Conservation (phyloP, 495 filamentous ascomycete species). For the Geopyxis carbonaria region DNA sequence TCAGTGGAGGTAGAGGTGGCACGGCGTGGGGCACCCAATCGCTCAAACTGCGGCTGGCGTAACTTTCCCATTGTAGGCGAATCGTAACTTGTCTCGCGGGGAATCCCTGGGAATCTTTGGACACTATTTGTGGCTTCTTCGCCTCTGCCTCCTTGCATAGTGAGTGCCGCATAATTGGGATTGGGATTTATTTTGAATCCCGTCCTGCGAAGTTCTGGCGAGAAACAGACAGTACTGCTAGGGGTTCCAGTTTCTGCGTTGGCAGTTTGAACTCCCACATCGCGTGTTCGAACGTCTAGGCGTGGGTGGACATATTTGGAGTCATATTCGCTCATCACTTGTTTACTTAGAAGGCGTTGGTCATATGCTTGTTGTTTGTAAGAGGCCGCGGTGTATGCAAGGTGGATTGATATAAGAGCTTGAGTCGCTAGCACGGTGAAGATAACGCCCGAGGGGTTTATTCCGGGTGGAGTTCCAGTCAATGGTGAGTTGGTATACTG, state of each 20-base stretch:
- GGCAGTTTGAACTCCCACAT: conserved; percentile 36
- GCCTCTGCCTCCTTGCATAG: conserved; percentile 2
- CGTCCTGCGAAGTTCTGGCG: conserved; percentile 63
- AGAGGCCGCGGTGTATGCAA: conserved; percentile 47
- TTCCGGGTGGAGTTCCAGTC: conserved; percentile 50
- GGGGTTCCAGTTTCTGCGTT: conserved; percentile 27
- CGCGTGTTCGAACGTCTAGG: conserved; percentile 62
- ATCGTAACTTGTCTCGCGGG: conserved; percentile 7
- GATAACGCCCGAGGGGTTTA: conserved; percentile 62
- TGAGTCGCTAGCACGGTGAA: conserved; percentile 60
- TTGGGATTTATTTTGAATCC: conserved; percentile 76
- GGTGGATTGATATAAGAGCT: conserved; percentile 56
- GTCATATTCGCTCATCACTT: conserved; percentile 91
- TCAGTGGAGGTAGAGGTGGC: conserved; percentile 6
- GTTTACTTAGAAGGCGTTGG: conserved; percentile 62
- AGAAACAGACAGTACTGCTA: conserved; percentile 48
- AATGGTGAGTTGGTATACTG: conserved; percentile 48
- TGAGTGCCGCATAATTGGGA: conserved; percentile 63
- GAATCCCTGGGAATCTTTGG: too few species aligned
- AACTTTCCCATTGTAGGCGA: neutral
- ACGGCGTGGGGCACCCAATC: neutral
- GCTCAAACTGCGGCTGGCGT: conserved; percentile 15
- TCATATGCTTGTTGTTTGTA: conserved; percentile 81
- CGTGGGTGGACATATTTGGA: conserved; percentile 84
- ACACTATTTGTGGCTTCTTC: too few species aligned